These are phyloP conservation scores for Leptodontidium sp. DNA, from an alignment of 2,329 filamentous ascomycete genomes.

Conservation along the genomic window DNA sequence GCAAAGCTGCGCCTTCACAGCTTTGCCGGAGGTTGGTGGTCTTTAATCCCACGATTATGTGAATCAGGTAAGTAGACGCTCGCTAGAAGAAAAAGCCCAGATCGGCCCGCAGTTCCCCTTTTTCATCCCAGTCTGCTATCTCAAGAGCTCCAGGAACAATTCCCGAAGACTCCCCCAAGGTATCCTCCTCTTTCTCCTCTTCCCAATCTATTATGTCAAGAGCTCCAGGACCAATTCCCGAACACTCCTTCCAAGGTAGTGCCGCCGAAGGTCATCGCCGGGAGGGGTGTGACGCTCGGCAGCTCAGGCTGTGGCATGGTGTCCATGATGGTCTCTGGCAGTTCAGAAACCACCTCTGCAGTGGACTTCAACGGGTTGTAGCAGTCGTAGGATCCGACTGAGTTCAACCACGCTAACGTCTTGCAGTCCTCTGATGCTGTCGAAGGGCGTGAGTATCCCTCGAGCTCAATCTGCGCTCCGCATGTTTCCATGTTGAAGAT, in stretches of 20 bases:
- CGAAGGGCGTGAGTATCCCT: neutral
- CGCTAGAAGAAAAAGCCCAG: too few relatives aligned
- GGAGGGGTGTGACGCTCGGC: conserved; percentile 10
- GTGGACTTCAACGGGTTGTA: neutral
- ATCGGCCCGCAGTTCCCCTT: too few relatives aligned
- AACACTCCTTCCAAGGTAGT: neutral
- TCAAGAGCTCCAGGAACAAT: neutral
- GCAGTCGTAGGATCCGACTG: conserved; percentile 3
- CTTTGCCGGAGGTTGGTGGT: too few relatives aligned
- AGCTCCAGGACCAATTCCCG: neutral
- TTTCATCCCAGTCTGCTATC: neutral
- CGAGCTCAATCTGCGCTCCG: conserved; percentile 8
- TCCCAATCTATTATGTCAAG: neutral
- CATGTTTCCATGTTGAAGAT: neutral
- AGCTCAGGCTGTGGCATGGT: conserved; percentile 3
- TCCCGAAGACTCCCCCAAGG: neutral
- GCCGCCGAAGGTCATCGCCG: conserved; percentile 14
- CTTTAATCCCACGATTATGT: too few relatives aligned
- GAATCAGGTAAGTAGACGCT: neutral
- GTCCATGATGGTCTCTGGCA: neutral
- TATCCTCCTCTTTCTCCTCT: neutral
- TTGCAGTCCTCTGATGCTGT: neutral
- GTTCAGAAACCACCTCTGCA: neutral
- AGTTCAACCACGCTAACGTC: neutral
- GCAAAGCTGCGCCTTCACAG: too few relatives aligned